These are phyloP conservation scores for maize (Zea mays) DNA, from an alignment of 176 grass and related monocot species.

Conservation along the genomic window Zm-B73-REFERENCE-NAM-5.0 NC_050100.1:73857001-73857500, in stretches of 20 bases:
- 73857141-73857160: slow-evolving; percentile 75
- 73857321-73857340: slow-evolving; percentile 21
- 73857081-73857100: neutral
- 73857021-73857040: slow-evolving; percentile 84
- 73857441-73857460: slow-evolving; percentile 55
- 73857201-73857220: slow-evolving; percentile 72
- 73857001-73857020: slow-evolving; percentile 89
- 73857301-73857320: slow-evolving; percentile 49
- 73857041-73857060: slow-evolving; percentile 46
- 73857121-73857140: neutral
- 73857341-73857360: slow-evolving; percentile 19
- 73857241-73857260: slow-evolving; percentile 79
- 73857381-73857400: slow-evolving; percentile 18
- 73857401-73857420: slow-evolving; percentile 74
- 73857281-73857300: slow-evolving; percentile 41
- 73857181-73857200: slow-evolving; percentile 52
- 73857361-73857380: slow-evolving; percentile 2
- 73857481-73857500: slow-evolving; percentile 58
- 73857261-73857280: slow-evolving; percentile 80
- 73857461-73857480: slow-evolving; percentile 63
- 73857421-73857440: slow-evolving; percentile 78
- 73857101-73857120: slow-evolving; percentile 6
- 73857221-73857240: slow-evolving; percentile 89
- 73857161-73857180: slow-evolving; percentile 59
- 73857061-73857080: slow-evolving; percentile 7